Base-by-base conservation (phyloP, 2,329 filamentous ascomycete species). In the Emergomyces pasteurianus region DNA sequence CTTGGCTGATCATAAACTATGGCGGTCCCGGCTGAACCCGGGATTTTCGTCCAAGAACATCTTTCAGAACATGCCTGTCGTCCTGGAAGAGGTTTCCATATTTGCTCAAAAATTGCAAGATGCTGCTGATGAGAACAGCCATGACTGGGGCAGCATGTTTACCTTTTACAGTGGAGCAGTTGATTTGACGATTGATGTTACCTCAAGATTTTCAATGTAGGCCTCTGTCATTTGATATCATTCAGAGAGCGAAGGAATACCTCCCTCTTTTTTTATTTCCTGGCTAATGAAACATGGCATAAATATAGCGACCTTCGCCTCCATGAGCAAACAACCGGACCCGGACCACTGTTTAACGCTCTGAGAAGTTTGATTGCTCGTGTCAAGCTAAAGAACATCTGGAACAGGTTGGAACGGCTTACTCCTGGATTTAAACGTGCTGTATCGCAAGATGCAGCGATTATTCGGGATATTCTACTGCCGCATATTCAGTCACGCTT, bases 341-440 rank as follows among this genome's bases (percentile, higher is more conserved):
- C 43, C 21, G 43, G 43, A 23, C 43, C 43, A 3, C 21, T 47
- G 9, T n/a, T 47, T 47, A 14, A 3, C 3, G 21, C 43, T 47
- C 21, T 47, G 43, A 47, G 36, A 58, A 23, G 26, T 31, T 28
- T 52, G 53, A 53, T 42, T 42, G 9, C 58, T 28, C 14, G n/a
- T 31, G 47, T 59, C 16, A 59, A 59, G 23, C 18, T 59, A 28
- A 59, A 54, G 58, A 59, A 59, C 21, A 42, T 59, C 47, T 42
- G 28, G 31, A 59, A 53, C 47, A 21, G 53, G 53, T 42, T 47
- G 43, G 43, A 47, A 26, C 43, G 43, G 43, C 43, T 46, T 23
- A n/a, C 58, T 18, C 26, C 46, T 9, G 43, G 14, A 7, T 53
- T 53, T 26, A 59, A 42, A 34, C 7, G 34, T 34, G 43, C 53